Percentiles rank a stretch among this genome's conserved stretches.
Conservation (phyloP, 768 basidiomycete species). For the Amanita exitialis region DNA sequence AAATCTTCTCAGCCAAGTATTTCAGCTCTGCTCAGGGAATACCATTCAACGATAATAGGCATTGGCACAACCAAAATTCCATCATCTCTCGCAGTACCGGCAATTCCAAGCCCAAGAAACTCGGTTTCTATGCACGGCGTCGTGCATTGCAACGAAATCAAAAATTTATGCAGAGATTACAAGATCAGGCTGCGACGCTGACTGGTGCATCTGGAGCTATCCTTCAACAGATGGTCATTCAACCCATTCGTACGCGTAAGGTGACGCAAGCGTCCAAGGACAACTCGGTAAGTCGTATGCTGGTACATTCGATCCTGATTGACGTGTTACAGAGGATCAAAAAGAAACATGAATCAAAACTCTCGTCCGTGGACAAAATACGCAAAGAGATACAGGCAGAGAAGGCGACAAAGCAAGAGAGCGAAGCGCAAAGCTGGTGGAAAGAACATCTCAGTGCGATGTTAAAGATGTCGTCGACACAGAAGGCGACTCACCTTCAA, state of each 20-base stretch:
- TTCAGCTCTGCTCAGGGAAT: slow-evolving; percentile 29
- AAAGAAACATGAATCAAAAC: slow-evolving; percentile 11
- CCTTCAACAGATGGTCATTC: slow-evolving; percentile 46
- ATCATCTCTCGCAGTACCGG: slow-evolving; percentile 48
- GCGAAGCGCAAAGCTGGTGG: slow-evolving; percentile 42
- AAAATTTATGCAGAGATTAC: slow-evolving; percentile 44
- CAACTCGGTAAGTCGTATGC: background rate
- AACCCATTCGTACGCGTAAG: slow-evolving; percentile 20
- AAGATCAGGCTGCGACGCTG: slow-evolving; percentile 50
- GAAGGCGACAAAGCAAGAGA: slow-evolving; percentile 30
- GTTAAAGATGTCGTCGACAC: slow-evolving; percentile 19
- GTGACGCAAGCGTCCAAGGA: background rate
- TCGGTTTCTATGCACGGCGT: slow-evolving; percentile 1
- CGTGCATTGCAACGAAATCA: slow-evolving; percentile 26
- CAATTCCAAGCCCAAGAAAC: slow-evolving; percentile 20
- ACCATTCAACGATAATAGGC: slow-evolving; percentile 38
- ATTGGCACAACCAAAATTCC: slow-evolving; percentile 48
- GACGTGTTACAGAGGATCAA: background rate
- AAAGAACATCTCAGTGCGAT: slow-evolving; percentile 31
- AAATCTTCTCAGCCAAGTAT: slow-evolving; percentile 7
- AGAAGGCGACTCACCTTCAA: slow-evolving; percentile 24
- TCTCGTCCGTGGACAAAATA: slow-evolving; percentile 17
- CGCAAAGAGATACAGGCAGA: slow-evolving; percentile 34
- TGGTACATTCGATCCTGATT: background rate
- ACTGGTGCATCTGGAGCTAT: slow-evolving; percentile 50